Conservation (phyloP, 2,329 filamentous ascomycete genomes). For the Stylonectria norvegica region DNA sequence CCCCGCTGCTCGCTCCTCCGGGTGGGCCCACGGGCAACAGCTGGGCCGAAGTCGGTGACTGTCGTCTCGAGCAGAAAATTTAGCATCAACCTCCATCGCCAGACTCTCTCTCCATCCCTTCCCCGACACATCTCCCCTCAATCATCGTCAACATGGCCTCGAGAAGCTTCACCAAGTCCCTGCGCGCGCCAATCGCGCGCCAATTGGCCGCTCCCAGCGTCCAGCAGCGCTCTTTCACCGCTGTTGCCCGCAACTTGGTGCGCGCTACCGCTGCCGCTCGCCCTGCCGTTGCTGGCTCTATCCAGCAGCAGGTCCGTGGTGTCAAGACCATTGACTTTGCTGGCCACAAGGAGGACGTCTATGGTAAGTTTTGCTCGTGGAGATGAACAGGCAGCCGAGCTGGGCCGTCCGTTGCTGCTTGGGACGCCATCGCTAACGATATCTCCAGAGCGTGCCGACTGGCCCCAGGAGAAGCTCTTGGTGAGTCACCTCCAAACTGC, state of each 20-base stretch:
- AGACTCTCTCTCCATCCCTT: slow-evolving; percentile 26
- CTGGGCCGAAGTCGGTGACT: slow-evolving; percentile 26
- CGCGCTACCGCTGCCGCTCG: slow-evolving; percentile 53
- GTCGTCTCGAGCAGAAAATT: slow-evolving; percentile 17
- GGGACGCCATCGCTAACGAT: too few relatives aligned
- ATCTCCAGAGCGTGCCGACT: slow-evolving; percentile 87
- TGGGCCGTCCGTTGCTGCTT: too few relatives aligned
- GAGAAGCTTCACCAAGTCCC: slow-evolving; percentile 66
- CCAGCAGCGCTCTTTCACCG: slow-evolving; percentile 61
- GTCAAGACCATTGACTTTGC: slow-evolving; percentile 99
- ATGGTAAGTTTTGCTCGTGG: slow-evolving; percentile 63
- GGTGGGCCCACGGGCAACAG: slow-evolving; percentile 14
- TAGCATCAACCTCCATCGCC: slow-evolving; percentile 26
- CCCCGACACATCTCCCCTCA: slow-evolving; percentile 24
- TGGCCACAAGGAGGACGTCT: slow-evolving; percentile 90
- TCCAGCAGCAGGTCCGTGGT: slow-evolving; percentile 75
- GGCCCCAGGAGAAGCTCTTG: slow-evolving; percentile 96
- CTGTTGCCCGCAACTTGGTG: slow-evolving; percentile 56
- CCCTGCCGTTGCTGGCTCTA: slow-evolving; percentile 46
- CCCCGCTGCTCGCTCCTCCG: slow-evolving; percentile 10
- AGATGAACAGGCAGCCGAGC: too few relatives aligned
- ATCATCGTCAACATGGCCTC: slow-evolving; percentile 66
- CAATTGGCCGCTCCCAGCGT: slow-evolving; percentile 59
- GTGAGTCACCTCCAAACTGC: slow-evolving; percentile 53
- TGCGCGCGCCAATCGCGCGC: slow-evolving; percentile 61